Evolutionary conservation across 2,329 filamentous ascomycete genomes (phyloP), one percentile per base, ranked within the genome.

Genomic region (Lasiodiplodia sp.): DNA sequence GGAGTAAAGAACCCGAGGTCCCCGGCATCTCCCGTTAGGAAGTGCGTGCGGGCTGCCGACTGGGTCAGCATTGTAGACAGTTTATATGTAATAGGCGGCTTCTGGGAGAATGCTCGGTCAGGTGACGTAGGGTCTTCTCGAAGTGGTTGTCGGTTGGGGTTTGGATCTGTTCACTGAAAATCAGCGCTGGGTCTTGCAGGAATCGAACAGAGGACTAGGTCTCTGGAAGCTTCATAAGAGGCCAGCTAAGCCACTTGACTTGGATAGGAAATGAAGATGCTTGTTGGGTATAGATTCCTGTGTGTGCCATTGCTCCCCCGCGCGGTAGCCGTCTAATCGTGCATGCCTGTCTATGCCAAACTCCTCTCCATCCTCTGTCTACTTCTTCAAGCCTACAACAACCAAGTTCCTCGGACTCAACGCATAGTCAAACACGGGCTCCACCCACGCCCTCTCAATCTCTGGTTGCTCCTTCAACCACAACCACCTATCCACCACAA

Each of bases 331-430:
- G n/a, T 25, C 4, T 52, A 34, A 34, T 34, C 31, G 31, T 34
- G 31, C 10, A 10, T 25, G n/a, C n/a, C 49, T 25, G n/a, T 23
- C 2, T n/a, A 23, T 16, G 51, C 5, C 40, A 7, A 18, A 44
- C 40, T 7, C 16, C n/a, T 2, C 4, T 4, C 6, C 40, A 16
- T 51, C 31, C n/a, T n/a, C 11, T 5, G 16, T 25, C 49, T 62
- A 73, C 40, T 86, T 88, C 82, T 97, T 97, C 62, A 98, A 86
- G 0, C 95, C 96, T 37, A 98, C 94, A 4, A 99, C 92, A 2
- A 97, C 95, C 75, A 98, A 79, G 80, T 99, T 98, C 71, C 96
- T 86, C 58, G 96, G 96, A 78, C 94, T 97, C 76, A 91, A 81
- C 47, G 82, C 83, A 79, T 97, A 97, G 72, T 97, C 93, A 82